Percentiles rank a stretch among this genome's conserved stretches.
These are phyloP conservation scores for Metarhizium album DNA, from an alignment of 2,329 filamentous ascomycete species.

Conservation along the genomic window DNA sequence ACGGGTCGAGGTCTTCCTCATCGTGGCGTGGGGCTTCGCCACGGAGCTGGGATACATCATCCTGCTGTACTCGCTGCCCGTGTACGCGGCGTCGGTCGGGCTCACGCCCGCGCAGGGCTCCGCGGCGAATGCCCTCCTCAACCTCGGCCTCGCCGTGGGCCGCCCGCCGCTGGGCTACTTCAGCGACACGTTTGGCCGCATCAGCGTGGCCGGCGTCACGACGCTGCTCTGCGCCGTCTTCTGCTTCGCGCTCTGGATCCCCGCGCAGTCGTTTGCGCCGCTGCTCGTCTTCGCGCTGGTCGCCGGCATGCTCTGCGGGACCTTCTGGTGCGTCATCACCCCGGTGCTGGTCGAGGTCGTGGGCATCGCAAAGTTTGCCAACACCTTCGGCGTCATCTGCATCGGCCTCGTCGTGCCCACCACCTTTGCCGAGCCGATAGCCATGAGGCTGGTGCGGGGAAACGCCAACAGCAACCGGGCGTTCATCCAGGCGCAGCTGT, in stretches of 20 bases:
- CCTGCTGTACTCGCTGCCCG: slow-evolving; percentile 52
- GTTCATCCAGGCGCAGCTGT: slow-evolving; percentile 49
- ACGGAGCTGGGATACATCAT: slow-evolving; percentile 57
- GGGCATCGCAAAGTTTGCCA: slow-evolving; percentile 44
- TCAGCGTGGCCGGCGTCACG: slow-evolving; percentile 49
- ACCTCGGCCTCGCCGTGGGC: slow-evolving; percentile 48
- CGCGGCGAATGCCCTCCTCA: slow-evolving; percentile 50
- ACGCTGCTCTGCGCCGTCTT: slow-evolving; percentile 32
- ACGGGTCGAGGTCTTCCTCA: slow-evolving; percentile 41
- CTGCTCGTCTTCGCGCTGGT: slow-evolving; percentile 49
- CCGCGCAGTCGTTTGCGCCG: slow-evolving; percentile 45
- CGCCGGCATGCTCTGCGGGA: slow-evolving; percentile 47
- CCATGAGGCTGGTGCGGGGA: slow-evolving; percentile 38
- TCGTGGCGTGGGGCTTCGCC: slow-evolving; percentile 49
- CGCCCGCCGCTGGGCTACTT: slow-evolving; percentile 53
- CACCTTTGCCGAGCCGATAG: slow-evolving; percentile 40
- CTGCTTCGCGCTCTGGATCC: slow-evolving; percentile 51
- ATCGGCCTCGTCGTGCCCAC: slow-evolving; percentile 43
- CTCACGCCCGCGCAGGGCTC: slow-evolving; percentile 48
- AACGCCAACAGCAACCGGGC: slow-evolving; percentile 19
- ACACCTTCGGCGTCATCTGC: slow-evolving; percentile 48
- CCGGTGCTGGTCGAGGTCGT: slow-evolving; percentile 52
- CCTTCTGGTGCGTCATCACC: slow-evolving; percentile 46
- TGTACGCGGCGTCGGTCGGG: slow-evolving; percentile 49
- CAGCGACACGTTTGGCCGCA: slow-evolving; percentile 47